Percentiles rank a stretch among this genome's conserved stretches.
These are phyloP conservation scores for Pyrenochaeta sp. DNA, from an alignment of 2,329 filamentous ascomycete species.

Conservation along the genomic window DNA sequence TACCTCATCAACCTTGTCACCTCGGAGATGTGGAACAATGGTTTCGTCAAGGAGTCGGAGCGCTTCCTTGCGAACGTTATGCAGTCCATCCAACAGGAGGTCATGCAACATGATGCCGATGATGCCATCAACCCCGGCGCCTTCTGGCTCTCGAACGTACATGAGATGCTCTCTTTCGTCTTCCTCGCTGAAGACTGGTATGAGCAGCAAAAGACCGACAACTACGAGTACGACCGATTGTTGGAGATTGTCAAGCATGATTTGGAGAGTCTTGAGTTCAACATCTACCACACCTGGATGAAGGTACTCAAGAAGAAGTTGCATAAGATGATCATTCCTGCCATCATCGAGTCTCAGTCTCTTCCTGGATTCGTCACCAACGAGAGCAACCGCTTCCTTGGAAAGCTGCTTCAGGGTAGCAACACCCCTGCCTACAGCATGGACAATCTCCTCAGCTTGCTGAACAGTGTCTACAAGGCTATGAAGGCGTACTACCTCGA, in stretches of 20 bases:
- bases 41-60: conserved; percentile 98
- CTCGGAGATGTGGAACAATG: conserved; percentile 99
- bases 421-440: conserved; percentile 97
- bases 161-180: conserved; percentile 99
- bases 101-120: conserved; percentile 98
- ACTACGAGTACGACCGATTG: conserved; percentile 97
- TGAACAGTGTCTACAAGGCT: conserved; percentile 97
- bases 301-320: conserved; percentile 99
- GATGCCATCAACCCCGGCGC: conserved; percentile 96
- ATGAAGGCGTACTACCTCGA: conserved; percentile 99
- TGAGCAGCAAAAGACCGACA: conserved; percentile 98
- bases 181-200: conserved; percentile 99
- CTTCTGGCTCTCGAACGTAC: conserved; percentile 99
- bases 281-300: conserved; percentile 99
- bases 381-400: conserved; percentile 96
- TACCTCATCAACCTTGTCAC: conserved; percentile 99
- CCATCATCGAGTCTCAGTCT: conserved; percentile 98
- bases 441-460: conserved; percentile 93
- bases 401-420: conserved; percentile 91
- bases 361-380: conserved; percentile 98
- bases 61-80: conserved; percentile 98
- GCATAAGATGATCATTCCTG: conserved; percentile 99
- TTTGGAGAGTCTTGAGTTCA: conserved; percentile 97
- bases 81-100: conserved; percentile 99
- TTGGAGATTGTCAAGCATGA: conserved; percentile 99